These are phyloP conservation scores for Alternaria sp. DNA, from an alignment of 2,329 filamentous ascomycete genomes.

Conservation along the genomic window DNA sequence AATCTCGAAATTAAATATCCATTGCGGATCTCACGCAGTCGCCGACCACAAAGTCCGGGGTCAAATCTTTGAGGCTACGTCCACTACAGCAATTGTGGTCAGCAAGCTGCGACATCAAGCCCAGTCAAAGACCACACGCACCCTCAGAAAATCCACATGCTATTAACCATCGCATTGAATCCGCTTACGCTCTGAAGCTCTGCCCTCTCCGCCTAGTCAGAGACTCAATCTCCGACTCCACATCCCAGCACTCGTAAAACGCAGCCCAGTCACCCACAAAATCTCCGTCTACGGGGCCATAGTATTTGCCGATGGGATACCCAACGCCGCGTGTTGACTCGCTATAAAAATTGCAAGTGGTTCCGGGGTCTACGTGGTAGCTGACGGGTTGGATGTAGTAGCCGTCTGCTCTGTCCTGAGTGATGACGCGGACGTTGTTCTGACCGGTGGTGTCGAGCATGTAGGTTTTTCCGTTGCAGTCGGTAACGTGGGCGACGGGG, in stretches of 20 bases:
- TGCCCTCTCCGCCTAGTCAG: not conserved
- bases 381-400: slow-evolving; percentile 4
- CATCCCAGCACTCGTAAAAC: slow-evolving; percentile 12
- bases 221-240: not conserved
- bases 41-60: rapidly evolving
- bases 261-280: slow-evolving; percentile 13
- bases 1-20: not conserved
- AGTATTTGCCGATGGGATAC: slow-evolving; percentile 8
- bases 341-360: slow-evolving; percentile 15
- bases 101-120: not conserved
- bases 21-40: not conserved
- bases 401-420: not conserved
- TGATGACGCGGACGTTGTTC: slow-evolving; percentile 4
- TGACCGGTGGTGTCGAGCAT: slow-evolving; percentile 1
- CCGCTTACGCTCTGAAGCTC: not conserved
- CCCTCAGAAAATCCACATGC: not conserved
- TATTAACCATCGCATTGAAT: rapidly evolving
- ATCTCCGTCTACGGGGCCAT: not conserved
- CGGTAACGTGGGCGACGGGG: slow-evolving; percentile 1
- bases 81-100: not conserved
- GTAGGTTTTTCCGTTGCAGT: slow-evolving; percentile 1
- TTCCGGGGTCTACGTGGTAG: slow-evolving; percentile 1
- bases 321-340: slow-evolving; percentile 3
- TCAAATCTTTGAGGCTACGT: not conserved
- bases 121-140: rapidly evolving